Percentiles rank a stretch among this genome's conserved stretches.
phyloP scores from a whole-genome alignment of 192 early-diverging fungal species.

The Cetraspora pellucida region DNA sequence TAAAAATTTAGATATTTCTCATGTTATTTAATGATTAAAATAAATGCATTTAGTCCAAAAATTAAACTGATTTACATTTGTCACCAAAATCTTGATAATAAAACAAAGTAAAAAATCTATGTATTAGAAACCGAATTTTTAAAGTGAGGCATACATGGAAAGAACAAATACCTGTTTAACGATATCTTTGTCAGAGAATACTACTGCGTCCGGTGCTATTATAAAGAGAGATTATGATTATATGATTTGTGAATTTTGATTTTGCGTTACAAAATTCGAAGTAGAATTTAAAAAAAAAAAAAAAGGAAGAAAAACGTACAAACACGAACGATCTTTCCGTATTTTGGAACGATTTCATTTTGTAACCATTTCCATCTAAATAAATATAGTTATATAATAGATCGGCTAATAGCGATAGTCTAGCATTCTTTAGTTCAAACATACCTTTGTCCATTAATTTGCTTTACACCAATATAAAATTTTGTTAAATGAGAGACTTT shows the following conservation, averaged over 20 bases:
- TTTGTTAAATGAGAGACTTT: neutral
- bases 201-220: conserved; percentile 15
- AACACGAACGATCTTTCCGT: conserved; percentile 39
- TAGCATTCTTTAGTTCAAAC: neutral
- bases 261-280: neutral
- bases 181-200: conserved; percentile 41
- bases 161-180: conserved; percentile 36
- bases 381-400: neutral
- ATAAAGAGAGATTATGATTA: neutral
- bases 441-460: conserved; percentile 2
- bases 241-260: neutral
- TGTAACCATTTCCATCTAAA: conserved; percentile 13
- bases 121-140: too few species aligned
- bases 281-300: neutral
- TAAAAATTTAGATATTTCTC: neutral
- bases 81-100: neutral
- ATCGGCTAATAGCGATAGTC: neutral
- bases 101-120: neutral
- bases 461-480: neutral
- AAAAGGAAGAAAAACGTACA: neutral
- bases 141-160: too few species aligned
- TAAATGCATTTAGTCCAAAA: too few species aligned
- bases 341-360: conserved; percentile 22
- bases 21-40: neutral
- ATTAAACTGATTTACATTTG: neutral